These are phyloP conservation scores for Paracorniculantispora psalliotae DNA, from an alignment of 2,329 filamentous ascomycete species.

Conservation along the genomic window DNA sequence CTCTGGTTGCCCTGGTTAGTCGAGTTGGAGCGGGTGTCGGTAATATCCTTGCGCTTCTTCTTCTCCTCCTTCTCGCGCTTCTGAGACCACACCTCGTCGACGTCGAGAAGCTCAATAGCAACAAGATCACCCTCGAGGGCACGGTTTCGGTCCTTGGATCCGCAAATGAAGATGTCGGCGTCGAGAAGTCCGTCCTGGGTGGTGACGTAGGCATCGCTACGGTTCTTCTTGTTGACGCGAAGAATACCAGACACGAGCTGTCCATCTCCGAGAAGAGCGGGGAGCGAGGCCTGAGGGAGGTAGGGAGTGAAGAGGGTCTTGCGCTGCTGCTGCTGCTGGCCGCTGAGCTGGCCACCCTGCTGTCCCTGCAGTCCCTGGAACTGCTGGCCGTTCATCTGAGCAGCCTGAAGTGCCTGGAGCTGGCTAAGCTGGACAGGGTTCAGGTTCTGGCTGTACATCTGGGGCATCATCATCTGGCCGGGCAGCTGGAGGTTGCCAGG, in stretches of 20 bases:
- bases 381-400: constrained; percentile 73
- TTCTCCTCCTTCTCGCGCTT: constrained; percentile 99
- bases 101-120: constrained; percentile 90
- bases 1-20: constrained; percentile 67
- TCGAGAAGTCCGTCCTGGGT: constrained; percentile 83
- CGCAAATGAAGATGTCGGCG: constrained; percentile 98
- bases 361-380: constrained; percentile 65
- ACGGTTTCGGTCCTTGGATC: constrained; percentile 97
- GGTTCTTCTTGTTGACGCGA: constrained; percentile 99
- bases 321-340: constrained; percentile 78
- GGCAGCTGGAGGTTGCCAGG: constrained; percentile 80
- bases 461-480: constrained; percentile 79
- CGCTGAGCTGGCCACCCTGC: constrained; percentile 62
- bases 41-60: constrained; percentile 99
- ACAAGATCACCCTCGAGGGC: constrained; percentile 94
- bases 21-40: constrained; percentile 76
- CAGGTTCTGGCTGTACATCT: constrained; percentile 82
- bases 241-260: constrained; percentile 95
- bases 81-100: constrained; percentile 97
- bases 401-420: constrained; percentile 86
- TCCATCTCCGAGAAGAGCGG: constrained; percentile 83
- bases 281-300: constrained; percentile 87
- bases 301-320: constrained; percentile 99
- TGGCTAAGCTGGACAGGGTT: constrained; percentile 86
- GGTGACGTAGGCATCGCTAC: constrained; percentile 95